A percentile compares a stretch with the other conserved stretches of the same genome.
These are phyloP conservation scores for Chlamydomonas sp. DNA, from an alignment of 139 green algal genomes.

Conservation along the genomic window DNA sequence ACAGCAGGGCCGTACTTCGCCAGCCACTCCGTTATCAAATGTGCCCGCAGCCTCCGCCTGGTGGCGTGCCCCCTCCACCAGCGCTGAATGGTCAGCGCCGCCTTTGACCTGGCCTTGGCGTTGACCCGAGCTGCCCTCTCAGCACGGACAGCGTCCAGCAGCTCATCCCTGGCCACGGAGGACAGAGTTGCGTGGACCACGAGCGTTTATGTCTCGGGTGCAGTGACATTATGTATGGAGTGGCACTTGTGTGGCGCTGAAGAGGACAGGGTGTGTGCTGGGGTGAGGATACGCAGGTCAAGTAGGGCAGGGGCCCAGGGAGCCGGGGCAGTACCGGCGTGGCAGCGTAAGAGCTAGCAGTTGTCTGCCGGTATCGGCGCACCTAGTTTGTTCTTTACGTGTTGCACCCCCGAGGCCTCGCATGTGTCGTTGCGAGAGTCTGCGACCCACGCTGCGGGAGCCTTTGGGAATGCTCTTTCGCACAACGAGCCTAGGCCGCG, in stretches of 20 bases:
- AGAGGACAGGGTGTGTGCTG: background rate
- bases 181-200: background rate
- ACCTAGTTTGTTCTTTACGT: slow-evolving; percentile 47
- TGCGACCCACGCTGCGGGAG: background rate
- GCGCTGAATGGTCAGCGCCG: slow-evolving; percentile 51
- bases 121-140: slow-evolving; percentile 51
- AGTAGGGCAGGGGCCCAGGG: background rate
- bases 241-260: background rate
- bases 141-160: slow-evolving; percentile 50
- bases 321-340: background rate
- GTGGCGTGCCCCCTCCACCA: slow-evolving; percentile 46
- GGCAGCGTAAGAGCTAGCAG: background rate
- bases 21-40: slow-evolving; percentile 32
- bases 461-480: background rate
- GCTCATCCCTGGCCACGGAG: slow-evolving; percentile 47
- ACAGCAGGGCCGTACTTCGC: slow-evolving; percentile 22
- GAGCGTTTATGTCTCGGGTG: background rate
- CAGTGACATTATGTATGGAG: background rate
- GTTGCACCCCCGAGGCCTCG: slow-evolving; percentile 38
- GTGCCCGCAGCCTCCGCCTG: background rate
- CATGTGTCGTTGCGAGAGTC: background rate
- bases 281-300: background rate
- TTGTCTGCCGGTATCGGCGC: background rate
- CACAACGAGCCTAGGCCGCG: background rate
- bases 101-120: background rate